Evolutionary conservation across 179 eudicot genomes (phyloP).

Genomic region (Drosera spatulata): DNA sequence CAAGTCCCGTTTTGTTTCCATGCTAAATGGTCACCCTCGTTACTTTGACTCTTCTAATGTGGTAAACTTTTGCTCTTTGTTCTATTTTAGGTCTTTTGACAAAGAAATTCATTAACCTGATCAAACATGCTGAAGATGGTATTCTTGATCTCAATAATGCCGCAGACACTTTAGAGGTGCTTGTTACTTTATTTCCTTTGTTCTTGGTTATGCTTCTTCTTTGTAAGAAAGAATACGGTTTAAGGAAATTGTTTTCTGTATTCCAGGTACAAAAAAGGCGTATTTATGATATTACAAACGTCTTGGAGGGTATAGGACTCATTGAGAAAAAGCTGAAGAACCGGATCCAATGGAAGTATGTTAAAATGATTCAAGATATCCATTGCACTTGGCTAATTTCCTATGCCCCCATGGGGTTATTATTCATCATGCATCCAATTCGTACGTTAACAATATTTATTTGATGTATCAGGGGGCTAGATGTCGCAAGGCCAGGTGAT

Average conservation of each 20-base stretch:
- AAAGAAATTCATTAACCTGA: constrained; percentile 79
- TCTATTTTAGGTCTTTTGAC: constrained; percentile 59
- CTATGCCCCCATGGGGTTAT: constrained; percentile 7
- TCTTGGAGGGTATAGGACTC: constrained; percentile 92
- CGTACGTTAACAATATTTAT: background rate
- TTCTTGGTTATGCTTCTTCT: background rate
- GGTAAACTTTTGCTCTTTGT: background rate
- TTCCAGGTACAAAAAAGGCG: constrained; percentile 90
- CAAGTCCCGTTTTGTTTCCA: no score
- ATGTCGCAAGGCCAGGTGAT: constrained; percentile 71
- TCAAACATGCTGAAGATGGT: constrained; percentile 92
- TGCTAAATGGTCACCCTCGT: constrained; percentile 1
- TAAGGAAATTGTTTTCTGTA: constrained; percentile 12
- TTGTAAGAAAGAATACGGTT: constrained; percentile 6
- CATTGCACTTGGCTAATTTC: background rate
- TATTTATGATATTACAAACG: constrained; percentile 91
- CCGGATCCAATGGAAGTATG: constrained; percentile 98
- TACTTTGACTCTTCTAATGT: background rate
- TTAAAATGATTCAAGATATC: background rate
- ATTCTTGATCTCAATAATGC: constrained; percentile 87
- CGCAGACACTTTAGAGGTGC: constrained; percentile 79
- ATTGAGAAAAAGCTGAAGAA: constrained; percentile 93
- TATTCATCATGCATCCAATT: background rate
- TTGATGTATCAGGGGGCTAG: constrained; percentile 65
- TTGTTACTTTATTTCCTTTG: background rate